Base-by-base conservation (phyloP, 108 stramenopile species). In the Cyclostephanos tholiformis region DNA sequence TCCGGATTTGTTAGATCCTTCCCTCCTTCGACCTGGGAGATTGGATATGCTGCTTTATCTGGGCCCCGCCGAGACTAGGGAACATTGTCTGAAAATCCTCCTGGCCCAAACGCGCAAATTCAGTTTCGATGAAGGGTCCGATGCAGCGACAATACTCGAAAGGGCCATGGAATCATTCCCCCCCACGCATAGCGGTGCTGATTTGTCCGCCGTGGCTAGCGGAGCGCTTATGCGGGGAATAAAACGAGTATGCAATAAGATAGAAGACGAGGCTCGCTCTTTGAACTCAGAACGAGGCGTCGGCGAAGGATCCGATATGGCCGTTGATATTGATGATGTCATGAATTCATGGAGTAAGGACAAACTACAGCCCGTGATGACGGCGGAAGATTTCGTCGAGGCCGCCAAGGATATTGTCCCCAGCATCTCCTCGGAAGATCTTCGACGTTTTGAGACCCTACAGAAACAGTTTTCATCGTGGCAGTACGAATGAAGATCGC, bases 41-140 rank as follows among this genome's bases (percentile, higher is more conserved):
- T 95, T 99, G 69, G 98, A 99, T 88, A 84, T 95, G 52, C 73
- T 93, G 63, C 95, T 99, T 0, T 98, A 97, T 74, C 82, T 98
- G 2, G 97, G 97, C 7, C 75, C 94, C 12, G 84, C 89, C n/a
- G 82, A 80, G 14, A 88, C 85, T 30, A 74, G 71, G n/a, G 91
- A 87, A 30, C 85, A 88, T 13, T 76, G 85, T 27, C 76, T 79
- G 2, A 73, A 87, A 71, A 88, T 98, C 12, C 77, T 98, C 61
- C 62, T 83, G 10, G 97, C 97, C 7, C 91, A 90, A 74, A 87
- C 93, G 17, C 85, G 96, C 16, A 97, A 97, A 64, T 90, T 96
- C 69, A 86, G 65, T 29, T 84, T 98, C 32, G 90, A 91, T 29
- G 83, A 83, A 32, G 90, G 86, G n/a, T 58, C 53, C 19, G 72